These are phyloP conservation scores for Pseudogymnoascus sp. DNA, from an alignment of 2,329 filamentous ascomycete genomes.

Conservation along the genomic window DNA sequence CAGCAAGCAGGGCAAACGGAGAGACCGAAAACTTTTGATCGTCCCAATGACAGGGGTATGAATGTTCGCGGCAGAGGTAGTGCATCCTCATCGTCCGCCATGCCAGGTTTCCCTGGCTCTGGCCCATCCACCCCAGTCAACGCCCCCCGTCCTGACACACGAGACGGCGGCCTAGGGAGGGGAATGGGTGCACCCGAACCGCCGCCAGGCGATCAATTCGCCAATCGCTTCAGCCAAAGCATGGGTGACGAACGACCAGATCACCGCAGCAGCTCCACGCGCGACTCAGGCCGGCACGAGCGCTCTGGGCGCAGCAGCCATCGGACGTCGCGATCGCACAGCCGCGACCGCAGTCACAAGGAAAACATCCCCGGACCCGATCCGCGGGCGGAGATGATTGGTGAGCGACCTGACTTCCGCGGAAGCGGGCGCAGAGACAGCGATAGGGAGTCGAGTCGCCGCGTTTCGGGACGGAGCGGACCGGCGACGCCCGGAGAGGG, in stretches of 20 bases:
- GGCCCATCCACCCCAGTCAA: slow-evolving; percentile 44
- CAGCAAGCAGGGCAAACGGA: slow-evolving; percentile 38
- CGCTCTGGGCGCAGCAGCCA: slow-evolving; percentile 22
- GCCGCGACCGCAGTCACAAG: neutral
- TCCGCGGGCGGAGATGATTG: neutral
- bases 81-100: slow-evolving; percentile 31
- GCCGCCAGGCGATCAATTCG: slow-evolving; percentile 14
- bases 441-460: slow-evolving; percentile 20
- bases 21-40: slow-evolving; percentile 29
- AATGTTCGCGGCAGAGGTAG: slow-evolving; percentile 26
- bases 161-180: slow-evolving; percentile 24
- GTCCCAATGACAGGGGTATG: slow-evolving; percentile 14
- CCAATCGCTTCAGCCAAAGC: slow-evolving; percentile 11
- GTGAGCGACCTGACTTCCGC: neutral
- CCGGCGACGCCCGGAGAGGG: slow-evolving; percentile 18
- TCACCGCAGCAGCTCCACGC: neutral
- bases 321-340: slow-evolving; percentile 6
- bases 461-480: slow-evolving; percentile 14
- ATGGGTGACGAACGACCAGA: slow-evolving; percentile 24
- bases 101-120: slow-evolving; percentile 47
- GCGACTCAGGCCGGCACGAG: slow-evolving; percentile 21
- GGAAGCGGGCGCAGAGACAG: slow-evolving; percentile 14
- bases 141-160: slow-evolving; percentile 30
- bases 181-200: slow-evolving; percentile 20
- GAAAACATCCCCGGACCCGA: neutral